Base-by-base conservation (phyloP, 768 basidiomycete genomes). In the Brasilioporus rufonigricans region DNA sequence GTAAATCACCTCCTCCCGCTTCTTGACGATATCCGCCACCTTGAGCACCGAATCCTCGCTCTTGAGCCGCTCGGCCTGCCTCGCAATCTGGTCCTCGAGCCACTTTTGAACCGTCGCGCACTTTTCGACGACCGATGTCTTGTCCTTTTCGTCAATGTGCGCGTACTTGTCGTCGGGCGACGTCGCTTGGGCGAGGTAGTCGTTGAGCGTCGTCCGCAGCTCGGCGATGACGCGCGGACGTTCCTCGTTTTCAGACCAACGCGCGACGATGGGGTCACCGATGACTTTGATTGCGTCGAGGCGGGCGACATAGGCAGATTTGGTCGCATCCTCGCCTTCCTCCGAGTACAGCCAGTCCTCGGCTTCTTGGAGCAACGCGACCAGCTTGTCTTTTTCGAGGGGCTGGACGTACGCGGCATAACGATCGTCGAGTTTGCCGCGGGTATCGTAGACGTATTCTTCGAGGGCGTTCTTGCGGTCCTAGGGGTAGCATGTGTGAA, bases 311-410 rank as follows among this genome's bases (percentile, higher is more conserved):
- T 99, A 98, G n/a, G 88, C 90, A 0, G 93, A 96, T 75, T 98
- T 99, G 67, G 82, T 83, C 35, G 96, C 91, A 55, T 98, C 94
- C 74, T 98, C 96, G 62, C 95, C 83, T 64, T 98, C 97, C 58
- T 98, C 95, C 35, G 85, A 83, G 84, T 98, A 98, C 29, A 99
- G 80, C 96, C 96, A 99, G 68, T 96, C 91, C 71, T 98, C 95
- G 7, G 93, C 86, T 59, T 86, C 86, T 53, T 80, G 76, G 31
- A 95, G 79, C 43, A 85, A 81, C 19, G 66, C 73, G 27, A 92
- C 76, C 35, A 98, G 83, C 57, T 82, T 83, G 58, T 82, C 71
- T 76, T 94, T 95, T 75, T 98, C 96, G 13, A 76, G 70, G 0
- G 84, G 46, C 65, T 87, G 80, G 49, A 89, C 89, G 72, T 78